phyloP scores from a whole-genome alignment of 2,329 filamentous ascomycete genomes.

The Byssochlamys sp. region DNA sequence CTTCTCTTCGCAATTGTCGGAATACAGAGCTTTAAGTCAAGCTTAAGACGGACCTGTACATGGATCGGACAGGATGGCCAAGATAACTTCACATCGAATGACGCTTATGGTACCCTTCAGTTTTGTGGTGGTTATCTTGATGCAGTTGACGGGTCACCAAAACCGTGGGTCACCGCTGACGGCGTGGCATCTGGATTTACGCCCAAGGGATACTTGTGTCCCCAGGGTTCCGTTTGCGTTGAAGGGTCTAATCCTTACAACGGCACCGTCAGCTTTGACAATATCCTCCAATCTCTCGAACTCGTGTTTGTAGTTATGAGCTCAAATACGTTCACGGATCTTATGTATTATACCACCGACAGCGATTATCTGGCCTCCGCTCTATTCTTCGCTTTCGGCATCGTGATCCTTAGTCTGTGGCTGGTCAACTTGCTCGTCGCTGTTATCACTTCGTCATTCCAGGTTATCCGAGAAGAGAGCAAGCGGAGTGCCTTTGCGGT shows the following conservation, averaged over 20 bases:
- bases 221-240: constrained; percentile 70
- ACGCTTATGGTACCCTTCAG: constrained; percentile 53
- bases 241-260: constrained; percentile 70
- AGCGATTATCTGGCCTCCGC: constrained; percentile 83
- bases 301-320: constrained; percentile 97
- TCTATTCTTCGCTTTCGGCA: constrained; percentile 61
- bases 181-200: constrained; percentile 42
- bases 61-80: constrained; percentile 56
- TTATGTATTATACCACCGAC: constrained; percentile 87
- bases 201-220: constrained; percentile 79
- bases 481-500: constrained; percentile 85
- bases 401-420: constrained; percentile 92
- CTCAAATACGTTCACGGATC: constrained; percentile 88
- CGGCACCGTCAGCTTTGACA: constrained; percentile 85
- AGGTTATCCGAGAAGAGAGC: constrained; percentile 94
- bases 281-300: constrained; percentile 83
- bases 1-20: constrained; percentile 92
- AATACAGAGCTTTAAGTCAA: constrained; percentile 89
- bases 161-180: constrained; percentile 60
- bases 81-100: constrained; percentile 33
- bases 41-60: constrained; percentile 65
- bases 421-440: constrained; percentile 88
- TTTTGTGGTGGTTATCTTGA: constrained; percentile 81
- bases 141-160: constrained; percentile 44
- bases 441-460: constrained; percentile 96